These are phyloP conservation scores for Butyriboletus loyo DNA, from an alignment of 768 basidiomycete species.

Conservation along the genomic window DNA sequence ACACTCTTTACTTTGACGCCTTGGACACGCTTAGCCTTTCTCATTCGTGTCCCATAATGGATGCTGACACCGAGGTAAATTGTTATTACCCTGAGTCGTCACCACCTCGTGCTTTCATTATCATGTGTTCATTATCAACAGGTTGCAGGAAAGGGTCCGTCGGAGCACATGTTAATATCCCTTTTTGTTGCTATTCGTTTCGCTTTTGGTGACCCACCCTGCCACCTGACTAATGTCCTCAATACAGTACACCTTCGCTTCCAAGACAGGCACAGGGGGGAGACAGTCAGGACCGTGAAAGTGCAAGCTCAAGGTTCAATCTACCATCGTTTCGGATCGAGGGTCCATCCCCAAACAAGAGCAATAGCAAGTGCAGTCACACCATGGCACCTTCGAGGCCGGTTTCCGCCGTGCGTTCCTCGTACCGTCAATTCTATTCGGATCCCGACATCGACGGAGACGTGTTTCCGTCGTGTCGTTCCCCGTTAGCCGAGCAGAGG, in stretches of 20 bases:
- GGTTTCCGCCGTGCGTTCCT: neutral
- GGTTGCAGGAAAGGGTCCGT: slow-evolving; percentile 9
- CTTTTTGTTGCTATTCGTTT: slow-evolving; percentile 9
- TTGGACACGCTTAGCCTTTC: slow-evolving; percentile 15
- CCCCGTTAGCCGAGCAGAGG: neutral
- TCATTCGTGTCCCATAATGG: slow-evolving; percentile 1
- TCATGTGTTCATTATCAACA: neutral
- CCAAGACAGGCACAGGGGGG: slow-evolving; percentile 8
- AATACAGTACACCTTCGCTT: slow-evolving; percentile 5
- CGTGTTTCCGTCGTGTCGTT: neutral
- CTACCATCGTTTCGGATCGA: slow-evolving; percentile 18
- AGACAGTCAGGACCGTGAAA: neutral
- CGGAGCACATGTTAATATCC: slow-evolving; percentile 12
- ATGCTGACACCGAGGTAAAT: slow-evolving; percentile 11
- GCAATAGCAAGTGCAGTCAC: neutral
- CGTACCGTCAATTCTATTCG: neutral
- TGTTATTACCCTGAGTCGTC: neutral
- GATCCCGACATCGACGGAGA: neutral
- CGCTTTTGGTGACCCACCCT: slow-evolving; percentile 6
- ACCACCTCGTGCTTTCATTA: neutral
- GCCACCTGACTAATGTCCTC: slow-evolving; percentile 6
- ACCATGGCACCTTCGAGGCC: slow-evolving; percentile 2
- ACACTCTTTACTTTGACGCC: slow-evolving; percentile 26
- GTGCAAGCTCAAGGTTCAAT: slow-evolving; percentile 16
- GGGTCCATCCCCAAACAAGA: slow-evolving; percentile 11